These are phyloP conservation scores for Carex cristatella DNA, from an alignment of 176 grass and related monocot genomes.

Conservation along the genomic window DNA sequence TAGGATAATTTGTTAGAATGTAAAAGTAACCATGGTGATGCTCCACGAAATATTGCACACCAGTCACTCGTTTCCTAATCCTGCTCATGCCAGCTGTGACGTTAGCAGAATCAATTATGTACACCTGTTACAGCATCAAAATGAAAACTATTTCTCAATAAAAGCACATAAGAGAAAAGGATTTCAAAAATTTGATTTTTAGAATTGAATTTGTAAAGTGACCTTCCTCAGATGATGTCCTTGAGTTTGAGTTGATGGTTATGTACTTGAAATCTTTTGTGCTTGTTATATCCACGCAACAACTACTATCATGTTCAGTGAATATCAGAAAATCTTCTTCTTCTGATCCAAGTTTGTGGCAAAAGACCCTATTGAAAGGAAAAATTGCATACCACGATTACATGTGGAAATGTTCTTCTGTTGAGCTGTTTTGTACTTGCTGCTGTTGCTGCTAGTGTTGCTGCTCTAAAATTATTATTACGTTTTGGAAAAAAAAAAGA, in stretches of 20 bases:
- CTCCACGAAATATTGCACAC: conserved; percentile 94
- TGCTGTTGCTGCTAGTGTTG: not conserved
- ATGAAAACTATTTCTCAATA: conserved; percentile 30
- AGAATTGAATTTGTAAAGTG: conserved; percentile 29
- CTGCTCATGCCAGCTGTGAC: conserved; percentile 54
- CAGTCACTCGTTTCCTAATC: conserved; percentile 54
- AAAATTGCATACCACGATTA: not conserved
- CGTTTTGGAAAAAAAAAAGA: not conserved
- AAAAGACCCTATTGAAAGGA: conserved; percentile 57
- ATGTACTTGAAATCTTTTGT: conserved; percentile 96
- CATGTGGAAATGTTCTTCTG: not conserved
- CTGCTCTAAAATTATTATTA: not conserved
- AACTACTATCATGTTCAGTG: conserved; percentile 69
- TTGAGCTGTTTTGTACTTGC: not conserved
- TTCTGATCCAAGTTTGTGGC: conserved; percentile 54
- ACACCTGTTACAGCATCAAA: conserved; percentile 57
- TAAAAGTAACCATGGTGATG: conserved; percentile 93
- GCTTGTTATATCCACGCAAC: conserved; percentile 77
- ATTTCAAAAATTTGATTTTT: not conserved
- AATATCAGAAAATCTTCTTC: conserved; percentile 43
- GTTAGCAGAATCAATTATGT: conserved; percentile 66
- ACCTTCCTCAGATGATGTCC: conserved; percentile 96
- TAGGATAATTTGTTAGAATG: conserved; percentile 83
- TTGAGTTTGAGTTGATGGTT: conserved; percentile 85
- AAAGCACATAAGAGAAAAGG: conserved; percentile 1